These are phyloP conservation scores for Pythium apleroticum DNA, from an alignment of 352 stramenopile species.

Conservation along the genomic window DNA sequence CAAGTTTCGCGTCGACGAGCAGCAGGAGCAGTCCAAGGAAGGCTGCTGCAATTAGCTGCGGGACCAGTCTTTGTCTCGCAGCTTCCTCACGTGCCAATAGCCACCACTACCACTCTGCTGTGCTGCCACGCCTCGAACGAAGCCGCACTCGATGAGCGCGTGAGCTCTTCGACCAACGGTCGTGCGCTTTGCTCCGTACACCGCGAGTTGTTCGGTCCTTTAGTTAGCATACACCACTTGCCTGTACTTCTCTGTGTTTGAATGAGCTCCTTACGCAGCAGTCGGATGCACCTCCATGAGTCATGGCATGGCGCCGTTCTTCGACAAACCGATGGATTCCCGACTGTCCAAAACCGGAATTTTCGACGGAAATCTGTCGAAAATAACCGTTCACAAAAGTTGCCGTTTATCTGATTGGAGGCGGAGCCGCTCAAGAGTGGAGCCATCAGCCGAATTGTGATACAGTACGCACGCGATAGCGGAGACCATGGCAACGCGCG, in stretches of 20 bases:
- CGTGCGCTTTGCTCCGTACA: background rate
- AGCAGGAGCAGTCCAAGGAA: slow-evolving; percentile 76
- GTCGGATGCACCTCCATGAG: background rate
- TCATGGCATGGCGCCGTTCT: background rate
- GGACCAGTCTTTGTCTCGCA: background rate
- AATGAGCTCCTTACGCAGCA: background rate
- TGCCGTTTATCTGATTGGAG: slow-evolving; percentile 6
- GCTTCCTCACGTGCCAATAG: background rate
- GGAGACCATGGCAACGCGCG: slow-evolving; percentile 12
- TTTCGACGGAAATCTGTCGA: slow-evolving; percentile 1
- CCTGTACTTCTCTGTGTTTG: background rate
- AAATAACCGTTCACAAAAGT: background rate
- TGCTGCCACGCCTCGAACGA: background rate
- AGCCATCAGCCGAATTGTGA: background rate
- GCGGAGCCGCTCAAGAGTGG: slow-evolving; percentile 3
- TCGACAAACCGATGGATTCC: background rate
- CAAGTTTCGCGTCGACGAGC: slow-evolving; percentile 86
- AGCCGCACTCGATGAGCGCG: background rate
- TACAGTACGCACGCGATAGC: too few species aligned
- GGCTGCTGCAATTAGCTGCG: slow-evolving; percentile 61
- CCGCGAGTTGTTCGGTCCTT: background rate
- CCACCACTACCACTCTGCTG: background rate
- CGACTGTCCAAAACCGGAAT: background rate
- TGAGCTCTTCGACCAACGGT: background rate
- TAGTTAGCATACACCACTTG: slow-evolving; percentile 1